Evolutionary conservation across 495 filamentous ascomycete species (phyloP).

Genomic region (Penicilliopsis zonata): DNA sequence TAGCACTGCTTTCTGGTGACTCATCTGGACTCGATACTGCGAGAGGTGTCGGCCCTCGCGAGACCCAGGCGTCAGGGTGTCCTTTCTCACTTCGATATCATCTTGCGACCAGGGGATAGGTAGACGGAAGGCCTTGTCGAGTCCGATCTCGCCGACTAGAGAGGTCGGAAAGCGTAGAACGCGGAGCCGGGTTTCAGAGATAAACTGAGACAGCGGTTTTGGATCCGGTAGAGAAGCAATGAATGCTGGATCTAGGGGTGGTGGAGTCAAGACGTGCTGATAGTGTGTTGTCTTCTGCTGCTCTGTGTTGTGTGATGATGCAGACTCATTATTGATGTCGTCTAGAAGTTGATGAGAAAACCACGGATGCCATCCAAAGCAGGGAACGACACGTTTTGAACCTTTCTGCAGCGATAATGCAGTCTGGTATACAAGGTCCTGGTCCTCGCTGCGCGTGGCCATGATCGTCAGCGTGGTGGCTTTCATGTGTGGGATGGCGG

Average conservation of each 20-base stretch:
- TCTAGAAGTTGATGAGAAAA: conserved; percentile 83
- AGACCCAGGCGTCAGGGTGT: conserved; percentile 61
- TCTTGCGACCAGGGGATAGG: conserved; percentile 49
- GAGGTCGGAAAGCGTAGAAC: conserved; percentile 53
- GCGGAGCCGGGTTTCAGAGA: conserved; percentile 50
- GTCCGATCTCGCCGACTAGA: conserved; percentile 77
- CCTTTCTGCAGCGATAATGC: conserved; percentile 27
- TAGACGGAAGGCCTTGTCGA: conserved; percentile 78
- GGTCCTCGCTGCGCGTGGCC: conserved; percentile 80
- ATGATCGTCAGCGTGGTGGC: conserved; percentile 71
- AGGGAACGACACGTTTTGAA: conserved; percentile 47
- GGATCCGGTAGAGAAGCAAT: conserved; percentile 59
- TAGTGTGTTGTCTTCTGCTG: conserved; percentile 54
- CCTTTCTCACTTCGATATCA: conserved; percentile 39
- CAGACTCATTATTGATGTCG: conserved; percentile 34
- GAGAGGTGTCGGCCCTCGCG: conserved; percentile 67
- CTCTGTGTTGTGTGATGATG: conserved; percentile 1
- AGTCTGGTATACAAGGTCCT: conserved; percentile 64
- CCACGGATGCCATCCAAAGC: conserved; percentile 99
- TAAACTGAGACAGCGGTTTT: conserved; percentile 49
- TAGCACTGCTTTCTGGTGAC: conserved; percentile 67
- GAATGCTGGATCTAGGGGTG: conserved; percentile 42
- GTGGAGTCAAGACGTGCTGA: conserved; percentile 47
- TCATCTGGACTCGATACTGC: conserved; percentile 59
- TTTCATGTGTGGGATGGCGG: conserved; percentile 62